phyloP scores from a whole-genome alignment of 345 rosid genomes.

The Eucalyptus viminalis region DNA sequence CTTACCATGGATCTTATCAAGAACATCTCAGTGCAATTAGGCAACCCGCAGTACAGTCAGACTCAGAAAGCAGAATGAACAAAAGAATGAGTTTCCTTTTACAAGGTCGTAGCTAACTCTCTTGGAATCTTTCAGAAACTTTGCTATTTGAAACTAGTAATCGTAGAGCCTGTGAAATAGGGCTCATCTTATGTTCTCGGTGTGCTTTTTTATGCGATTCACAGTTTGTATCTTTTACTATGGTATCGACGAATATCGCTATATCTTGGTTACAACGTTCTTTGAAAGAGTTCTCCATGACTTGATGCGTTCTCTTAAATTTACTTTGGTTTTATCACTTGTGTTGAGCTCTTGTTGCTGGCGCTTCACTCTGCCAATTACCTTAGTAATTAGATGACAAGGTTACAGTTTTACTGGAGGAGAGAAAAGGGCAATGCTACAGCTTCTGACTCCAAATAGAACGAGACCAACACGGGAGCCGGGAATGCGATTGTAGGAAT shows the following conservation, averaged over 20 bases:
- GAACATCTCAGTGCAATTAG: not conserved
- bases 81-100: not conserved
- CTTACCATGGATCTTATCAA: not conserved
- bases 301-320: not conserved
- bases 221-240: not conserved
- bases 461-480: not conserved
- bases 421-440: not conserved
- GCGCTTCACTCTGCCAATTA: not conserved
- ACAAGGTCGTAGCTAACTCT: not conserved
- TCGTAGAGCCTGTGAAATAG: not conserved
- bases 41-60: not conserved
- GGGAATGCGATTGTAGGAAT: not conserved
- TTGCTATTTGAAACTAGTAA: not conserved
- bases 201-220: not conserved
- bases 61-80: not conserved
- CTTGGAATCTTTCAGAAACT: not conserved
- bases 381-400: not conserved
- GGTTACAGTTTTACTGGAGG: not conserved
- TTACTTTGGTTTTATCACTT: not conserved
- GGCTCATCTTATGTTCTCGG: not conserved
- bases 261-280: not conserved
- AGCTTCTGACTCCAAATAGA: not conserved
- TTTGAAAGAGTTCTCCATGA: not conserved
- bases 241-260: not conserved
- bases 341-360: not conserved